phyloP scores from a whole-genome alignment of 495 filamentous ascomycete genomes.

The Cetradonia linearis region DNA sequence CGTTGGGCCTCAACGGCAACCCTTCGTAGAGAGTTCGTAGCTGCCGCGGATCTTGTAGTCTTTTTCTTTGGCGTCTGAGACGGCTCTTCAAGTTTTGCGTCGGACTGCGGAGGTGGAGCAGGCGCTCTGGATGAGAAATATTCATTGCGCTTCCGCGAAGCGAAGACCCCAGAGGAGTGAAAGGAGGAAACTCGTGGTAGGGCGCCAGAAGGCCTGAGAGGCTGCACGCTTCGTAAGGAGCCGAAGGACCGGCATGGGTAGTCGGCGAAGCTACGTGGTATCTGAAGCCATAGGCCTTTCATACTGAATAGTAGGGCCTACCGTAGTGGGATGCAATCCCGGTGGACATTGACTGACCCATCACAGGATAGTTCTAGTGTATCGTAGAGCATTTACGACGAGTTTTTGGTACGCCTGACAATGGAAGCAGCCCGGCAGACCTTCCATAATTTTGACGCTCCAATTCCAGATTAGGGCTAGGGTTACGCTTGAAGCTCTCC shows the following conservation, averaged over 20 bases:
- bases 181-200: slow-evolving; percentile 32
- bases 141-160: slow-evolving; percentile 32
- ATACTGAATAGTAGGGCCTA: not conserved
- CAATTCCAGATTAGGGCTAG: slow-evolving; percentile 7
- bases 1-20: slow-evolving; percentile 53
- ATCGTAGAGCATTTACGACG: not conserved
- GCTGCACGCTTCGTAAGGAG: slow-evolving; percentile 29
- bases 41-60: slow-evolving; percentile 37
- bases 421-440: not conserved
- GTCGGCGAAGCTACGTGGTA: slow-evolving; percentile 10
- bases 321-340: not conserved
- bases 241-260: slow-evolving; percentile 28
- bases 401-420: not conserved
- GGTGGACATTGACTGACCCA: not conserved
- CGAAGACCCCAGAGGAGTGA: slow-evolving; percentile 32
- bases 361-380: not conserved
- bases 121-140: slow-evolving; percentile 44
- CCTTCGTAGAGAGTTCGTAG: slow-evolving; percentile 44
- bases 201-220: slow-evolving; percentile 24
- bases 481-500: not conserved
- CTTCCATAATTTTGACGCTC: not conserved
- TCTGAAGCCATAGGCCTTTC: slow-evolving; percentile 13
- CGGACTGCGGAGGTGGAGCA: slow-evolving; percentile 31
- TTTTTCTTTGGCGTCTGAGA: slow-evolving; percentile 38
- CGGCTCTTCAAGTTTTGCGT: slow-evolving; percentile 22